Base-by-base conservation (phyloP, 2,329 filamentous ascomycete species). In the Venturia aucupariae region DNA sequence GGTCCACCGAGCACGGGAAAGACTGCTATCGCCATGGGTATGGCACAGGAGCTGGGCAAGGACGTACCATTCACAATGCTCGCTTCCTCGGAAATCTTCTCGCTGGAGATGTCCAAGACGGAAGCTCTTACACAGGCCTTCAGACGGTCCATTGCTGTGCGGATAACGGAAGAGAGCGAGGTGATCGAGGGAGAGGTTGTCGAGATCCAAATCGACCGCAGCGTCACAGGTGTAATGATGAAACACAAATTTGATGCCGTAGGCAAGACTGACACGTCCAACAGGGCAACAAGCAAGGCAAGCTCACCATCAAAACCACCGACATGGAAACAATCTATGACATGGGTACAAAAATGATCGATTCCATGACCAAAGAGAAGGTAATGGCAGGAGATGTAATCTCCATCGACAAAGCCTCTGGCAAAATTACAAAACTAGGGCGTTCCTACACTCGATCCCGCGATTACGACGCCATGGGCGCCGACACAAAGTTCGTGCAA, bases 271-370 rank as follows among this genome's bases (percentile, higher is more conserved):
- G n/a, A 57, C 51, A 39, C 61, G 41, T 10, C n/a, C 24, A 51
- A 41, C 60, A 84, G 82, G 90, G 90, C 69, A 95, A 94, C 72
- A 99, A 97, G 82, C 93, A 97, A 82, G 94, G 94, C 72, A 99
- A 99, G 79, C 87, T 99, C 68, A 99, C 94, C 24, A 96, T 99
- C 80, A 99, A 99, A 80, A 99, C 94, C 13, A 97, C 93, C 65
- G 94, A 99, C 76, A 99, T 99, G 94, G 94, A 99, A 78, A 96
- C 94, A 15, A 90, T 99, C 69, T 99, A 97, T 79, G 94, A 99
- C 73, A 97, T 99, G 92, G 94, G 94, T 68, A 93, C 90, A 69
- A 97, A 97, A 80, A 97, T 99, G 94, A 99, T 99, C 69, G 94
- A 99, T 74, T 92, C 92, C 68, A 97, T 99, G 92, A 97, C 92